Percentiles rank a stretch among this genome's conserved stretches.
phyloP scores from a whole-genome alignment of 495 filamentous ascomycete species.

The Rusavskia elegans region DNA sequence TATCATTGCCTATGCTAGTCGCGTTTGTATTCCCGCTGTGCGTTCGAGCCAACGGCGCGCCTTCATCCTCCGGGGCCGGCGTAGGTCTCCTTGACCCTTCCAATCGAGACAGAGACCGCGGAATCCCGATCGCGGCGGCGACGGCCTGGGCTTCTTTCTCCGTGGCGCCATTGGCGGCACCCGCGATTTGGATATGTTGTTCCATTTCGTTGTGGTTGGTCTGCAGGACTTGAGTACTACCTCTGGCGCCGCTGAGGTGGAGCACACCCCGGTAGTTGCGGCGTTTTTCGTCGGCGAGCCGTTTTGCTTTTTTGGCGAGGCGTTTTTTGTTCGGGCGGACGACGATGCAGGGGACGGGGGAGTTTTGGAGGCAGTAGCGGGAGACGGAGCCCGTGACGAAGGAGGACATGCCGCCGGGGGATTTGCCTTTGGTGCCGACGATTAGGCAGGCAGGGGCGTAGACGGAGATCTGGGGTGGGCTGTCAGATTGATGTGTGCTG shows the following conservation, averaged over 20 bases:
- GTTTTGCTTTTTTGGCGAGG: constrained; percentile 81
- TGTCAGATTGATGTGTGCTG: constrained; percentile 3
- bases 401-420: constrained; percentile 73
- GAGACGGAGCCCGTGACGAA: constrained; percentile 87
- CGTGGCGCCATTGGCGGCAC: constrained; percentile 11
- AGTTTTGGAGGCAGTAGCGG: constrained; percentile 93
- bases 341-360: constrained; percentile 91
- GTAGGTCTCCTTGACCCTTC: neutral
- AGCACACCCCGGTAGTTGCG: constrained; percentile 72
- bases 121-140: constrained; percentile 49
- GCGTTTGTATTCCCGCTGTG: neutral
- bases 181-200: constrained; percentile 4
- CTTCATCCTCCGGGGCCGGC: neutral
- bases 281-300: constrained; percentile 59
- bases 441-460: constrained; percentile 93
- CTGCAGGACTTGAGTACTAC: constrained; percentile 40
- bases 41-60: neutral
- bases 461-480: constrained; percentile 58
- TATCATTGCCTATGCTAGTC: neutral
- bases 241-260: constrained; percentile 35
- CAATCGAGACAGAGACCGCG: neutral
- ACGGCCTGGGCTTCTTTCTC: constrained; percentile 58
- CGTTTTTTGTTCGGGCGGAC: constrained; percentile 83
- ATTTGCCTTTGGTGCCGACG: constrained; percentile 80
- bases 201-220: constrained; percentile 26